Percentiles rank a stretch among this genome's conserved stretches.
These are phyloP conservation scores for Acacia confusa DNA, from an alignment of 306 rosid genomes.

Conservation along the genomic window DNA sequence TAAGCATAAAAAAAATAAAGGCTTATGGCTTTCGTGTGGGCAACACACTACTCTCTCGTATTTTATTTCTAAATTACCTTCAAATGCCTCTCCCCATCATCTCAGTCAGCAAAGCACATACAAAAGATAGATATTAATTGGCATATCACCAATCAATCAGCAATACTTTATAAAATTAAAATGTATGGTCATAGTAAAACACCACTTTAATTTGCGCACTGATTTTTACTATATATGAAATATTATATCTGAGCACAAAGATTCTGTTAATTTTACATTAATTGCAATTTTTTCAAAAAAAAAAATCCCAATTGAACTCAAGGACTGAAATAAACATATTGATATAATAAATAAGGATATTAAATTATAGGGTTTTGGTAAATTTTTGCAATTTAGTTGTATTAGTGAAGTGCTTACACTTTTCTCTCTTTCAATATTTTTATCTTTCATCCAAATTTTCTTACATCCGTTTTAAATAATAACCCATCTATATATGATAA, in stretches of 20 bases:
- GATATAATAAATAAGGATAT: neutral
- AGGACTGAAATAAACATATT: neutral
- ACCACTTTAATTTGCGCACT: neutral
- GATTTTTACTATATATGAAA: neutral
- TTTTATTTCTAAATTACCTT: neutral
- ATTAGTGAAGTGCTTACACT: neutral
- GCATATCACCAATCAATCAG: neutral
- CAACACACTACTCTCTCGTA: conserved; percentile 9
- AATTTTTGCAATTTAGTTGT: neutral
- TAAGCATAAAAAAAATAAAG: neutral
- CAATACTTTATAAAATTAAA: neutral
- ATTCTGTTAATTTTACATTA: neutral
- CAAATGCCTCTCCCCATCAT: neutral
- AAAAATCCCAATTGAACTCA: neutral
- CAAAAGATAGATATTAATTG: neutral
- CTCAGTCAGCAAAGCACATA: neutral
- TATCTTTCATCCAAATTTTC: neutral
- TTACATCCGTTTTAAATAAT: neutral
- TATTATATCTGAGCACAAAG: neutral
- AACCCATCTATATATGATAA: neutral
- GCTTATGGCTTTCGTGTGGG: conserved; percentile 30
- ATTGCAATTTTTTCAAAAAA: neutral
- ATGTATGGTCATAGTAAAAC: neutral
- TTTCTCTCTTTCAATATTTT: neutral
- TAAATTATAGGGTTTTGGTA: neutral